These are phyloP conservation scores for Neurospora hispaniola DNA, from an alignment of 495 filamentous ascomycete species.

Conservation along the genomic window DNA sequence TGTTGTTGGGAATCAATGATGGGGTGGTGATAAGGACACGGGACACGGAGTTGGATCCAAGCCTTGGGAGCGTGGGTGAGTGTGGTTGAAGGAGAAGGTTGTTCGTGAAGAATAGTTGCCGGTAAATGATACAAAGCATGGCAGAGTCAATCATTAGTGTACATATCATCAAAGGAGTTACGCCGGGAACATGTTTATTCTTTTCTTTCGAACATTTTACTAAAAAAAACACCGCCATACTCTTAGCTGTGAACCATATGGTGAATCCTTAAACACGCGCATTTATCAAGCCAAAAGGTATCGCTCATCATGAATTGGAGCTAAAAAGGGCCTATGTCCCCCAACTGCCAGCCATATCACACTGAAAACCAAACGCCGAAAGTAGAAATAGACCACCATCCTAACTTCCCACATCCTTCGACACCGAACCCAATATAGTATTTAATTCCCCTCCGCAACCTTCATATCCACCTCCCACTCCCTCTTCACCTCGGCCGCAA, in stretches of 20 bases:
- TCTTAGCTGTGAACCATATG: neutral
- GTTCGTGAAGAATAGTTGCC: neutral
- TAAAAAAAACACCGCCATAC: neutral
- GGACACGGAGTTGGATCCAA: neutral
- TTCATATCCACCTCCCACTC: slow-evolving; percentile 34
- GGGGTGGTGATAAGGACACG: neutral
- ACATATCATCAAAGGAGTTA: too few species aligned
- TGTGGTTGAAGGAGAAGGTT: neutral
- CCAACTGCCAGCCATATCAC: neutral
- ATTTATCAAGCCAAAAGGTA: neutral
- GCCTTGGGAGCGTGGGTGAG: neutral
- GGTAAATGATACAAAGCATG: too few species aligned
- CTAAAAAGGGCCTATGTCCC: neutral
- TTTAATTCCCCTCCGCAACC: slow-evolving; percentile 11
- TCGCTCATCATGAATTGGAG: neutral
- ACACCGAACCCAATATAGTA: too few species aligned
- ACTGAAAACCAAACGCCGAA: neutral
- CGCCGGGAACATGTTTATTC: too few species aligned
- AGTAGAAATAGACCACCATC: neutral
- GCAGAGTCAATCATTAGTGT: too few species aligned
- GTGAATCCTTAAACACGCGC: neutral
- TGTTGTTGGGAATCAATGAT: slow-evolving; percentile 17
- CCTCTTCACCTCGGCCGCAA: slow-evolving; percentile 27
- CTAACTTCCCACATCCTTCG: neutral
- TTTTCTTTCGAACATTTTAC: neutral